A percentile compares a stretch with the other conserved stretches of the same genome.
phyloP scores from a whole-genome alignment of 2,329 filamentous ascomycete species.

The Fusarium fracticaudum region DNA sequence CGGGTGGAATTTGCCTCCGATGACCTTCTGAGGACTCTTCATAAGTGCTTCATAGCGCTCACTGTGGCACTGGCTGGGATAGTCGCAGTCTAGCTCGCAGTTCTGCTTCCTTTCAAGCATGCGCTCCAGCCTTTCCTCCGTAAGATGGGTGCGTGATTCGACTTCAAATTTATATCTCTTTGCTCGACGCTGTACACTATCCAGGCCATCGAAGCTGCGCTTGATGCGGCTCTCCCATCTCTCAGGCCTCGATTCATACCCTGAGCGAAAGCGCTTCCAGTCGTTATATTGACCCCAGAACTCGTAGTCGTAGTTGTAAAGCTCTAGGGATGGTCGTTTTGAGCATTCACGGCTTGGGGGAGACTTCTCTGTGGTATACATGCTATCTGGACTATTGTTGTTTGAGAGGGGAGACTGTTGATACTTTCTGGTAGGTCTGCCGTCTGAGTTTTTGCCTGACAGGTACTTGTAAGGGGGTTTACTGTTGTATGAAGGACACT shows the following conservation, averaged over 20 bases:
- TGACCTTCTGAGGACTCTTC: background rate
- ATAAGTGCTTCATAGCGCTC: slow-evolving; percentile 3
- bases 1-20: background rate
- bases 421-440: background rate
- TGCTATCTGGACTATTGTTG: background rate
- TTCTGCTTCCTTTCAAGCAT: slow-evolving; percentile 16
- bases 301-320: slow-evolving; percentile 43
- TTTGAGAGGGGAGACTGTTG: background rate
- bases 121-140: background rate
- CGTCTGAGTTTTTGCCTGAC: background rate
- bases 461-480: background rate
- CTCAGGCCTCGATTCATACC: background rate
- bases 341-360: background rate
- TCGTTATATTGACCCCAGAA: slow-evolving; percentile 44
- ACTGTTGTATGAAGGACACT: background rate
- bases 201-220: background rate
- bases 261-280: slow-evolving; percentile 41
- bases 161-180: background rate
- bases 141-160: background rate
- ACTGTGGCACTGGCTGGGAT: slow-evolving; percentile 34
- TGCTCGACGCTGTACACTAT: background rate
- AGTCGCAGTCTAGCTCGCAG: slow-evolving; percentile 39
- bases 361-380: background rate
- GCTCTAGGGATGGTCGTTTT: background rate
- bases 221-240: slow-evolving; percentile 6